Evolutionary conservation across 2,329 filamentous ascomycete genomes (phyloP).

Genomic region (Fragosphaeria purpurea): DNA sequence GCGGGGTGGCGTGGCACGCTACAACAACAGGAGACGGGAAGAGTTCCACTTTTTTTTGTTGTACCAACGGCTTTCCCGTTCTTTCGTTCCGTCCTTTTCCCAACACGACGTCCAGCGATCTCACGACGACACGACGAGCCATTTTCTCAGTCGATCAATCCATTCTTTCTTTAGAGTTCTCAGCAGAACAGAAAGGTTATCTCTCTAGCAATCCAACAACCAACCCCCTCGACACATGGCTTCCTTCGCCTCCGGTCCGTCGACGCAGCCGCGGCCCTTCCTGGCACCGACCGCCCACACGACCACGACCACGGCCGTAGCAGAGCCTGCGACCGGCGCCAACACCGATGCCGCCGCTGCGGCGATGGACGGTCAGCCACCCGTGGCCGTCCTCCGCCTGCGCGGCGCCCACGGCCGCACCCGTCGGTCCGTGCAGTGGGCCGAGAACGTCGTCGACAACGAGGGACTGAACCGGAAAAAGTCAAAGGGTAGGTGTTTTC

Average conservation of each 20-base stretch:
- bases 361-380: conserved; percentile 4
- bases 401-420: conserved; percentile 37
- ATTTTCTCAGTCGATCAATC: too few relatives aligned
- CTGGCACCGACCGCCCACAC: too few relatives aligned
- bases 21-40: too few relatives aligned
- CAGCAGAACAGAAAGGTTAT: not conserved
- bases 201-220: not conserved
- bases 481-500: conserved; percentile 62
- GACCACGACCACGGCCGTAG: too few relatives aligned
- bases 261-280: conserved; percentile 14
- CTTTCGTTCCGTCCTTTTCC: too few relatives aligned
- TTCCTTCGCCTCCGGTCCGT: not conserved
- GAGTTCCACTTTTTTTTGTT: not conserved
- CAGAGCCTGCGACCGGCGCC: not conserved
- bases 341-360: too few relatives aligned
- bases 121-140: too few relatives aligned
- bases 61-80: too few relatives aligned
- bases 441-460: conserved; percentile 87
- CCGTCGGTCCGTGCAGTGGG: conserved; percentile 72
- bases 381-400: conserved; percentile 38
- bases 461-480: conserved; percentile 90
- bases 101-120: too few relatives aligned
- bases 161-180: too few relatives aligned
- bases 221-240: not conserved
- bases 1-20: not conserved